These are phyloP conservation scores for Fusarium ambrosium DNA, from an alignment of 2,329 filamentous ascomycete genomes.

Conservation along the genomic window DNA sequence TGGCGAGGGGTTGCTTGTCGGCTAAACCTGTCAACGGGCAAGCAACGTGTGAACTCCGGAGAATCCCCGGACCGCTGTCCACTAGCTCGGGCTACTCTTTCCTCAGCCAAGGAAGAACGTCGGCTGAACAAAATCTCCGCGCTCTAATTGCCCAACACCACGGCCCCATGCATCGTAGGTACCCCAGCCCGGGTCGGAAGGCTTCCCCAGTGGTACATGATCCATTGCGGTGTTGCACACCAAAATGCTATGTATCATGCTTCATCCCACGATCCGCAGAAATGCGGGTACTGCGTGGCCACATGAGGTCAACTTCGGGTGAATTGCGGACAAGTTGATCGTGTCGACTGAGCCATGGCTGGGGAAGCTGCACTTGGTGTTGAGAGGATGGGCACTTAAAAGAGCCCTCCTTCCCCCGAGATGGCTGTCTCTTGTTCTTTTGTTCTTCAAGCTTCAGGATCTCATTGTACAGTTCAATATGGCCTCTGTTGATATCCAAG, in stretches of 20 bases:
- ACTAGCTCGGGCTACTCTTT: conserved; percentile 10
- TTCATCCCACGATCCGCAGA: neutral
- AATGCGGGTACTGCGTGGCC: conserved; percentile 39
- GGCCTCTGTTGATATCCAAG: conserved; percentile 45
- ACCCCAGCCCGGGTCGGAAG: conserved; percentile 14
- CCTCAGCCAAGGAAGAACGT: conserved; percentile 27
- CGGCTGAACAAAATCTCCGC: neutral
- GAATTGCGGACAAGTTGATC: conserved; percentile 34
- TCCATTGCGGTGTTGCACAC: neutral
- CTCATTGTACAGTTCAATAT: conserved; percentile 32
- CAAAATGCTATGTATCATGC: conserved; percentile 6
- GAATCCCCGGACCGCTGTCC: conserved; percentile 21
- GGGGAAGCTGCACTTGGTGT: conserved; percentile 21
- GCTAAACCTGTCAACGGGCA: conserved; percentile 14
- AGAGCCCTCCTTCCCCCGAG: conserved; percentile 32
- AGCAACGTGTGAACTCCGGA: conserved; percentile 34
- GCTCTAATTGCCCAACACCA: conserved; percentile 41
- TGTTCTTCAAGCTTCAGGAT: conserved; percentile 19
- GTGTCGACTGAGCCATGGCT: conserved; percentile 8
- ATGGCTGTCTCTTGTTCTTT: conserved; percentile 21
- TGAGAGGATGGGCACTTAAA: conserved; percentile 38
- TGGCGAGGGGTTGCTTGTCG: neutral
- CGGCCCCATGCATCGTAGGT: conserved; percentile 7
- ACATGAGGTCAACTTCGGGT: conserved; percentile 38
- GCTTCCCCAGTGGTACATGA: conserved; percentile 9